phyloP scores from a whole-genome alignment of 129 eudicot species.

The Chrysanthemum seticuspe region DNA sequence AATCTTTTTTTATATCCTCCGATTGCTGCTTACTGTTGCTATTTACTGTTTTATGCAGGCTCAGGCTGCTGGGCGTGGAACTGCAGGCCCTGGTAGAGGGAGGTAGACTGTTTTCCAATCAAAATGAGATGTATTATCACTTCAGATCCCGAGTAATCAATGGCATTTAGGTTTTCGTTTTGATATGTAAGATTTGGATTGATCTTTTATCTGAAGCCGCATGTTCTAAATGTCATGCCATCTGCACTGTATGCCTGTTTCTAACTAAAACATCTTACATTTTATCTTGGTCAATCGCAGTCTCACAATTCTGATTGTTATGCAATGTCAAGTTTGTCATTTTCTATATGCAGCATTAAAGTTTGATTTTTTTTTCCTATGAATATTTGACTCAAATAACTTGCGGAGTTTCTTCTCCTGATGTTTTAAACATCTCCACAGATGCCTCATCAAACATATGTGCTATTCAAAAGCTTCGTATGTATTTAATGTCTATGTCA shows the following conservation, averaged over 20 bases:
- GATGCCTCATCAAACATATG: no score
- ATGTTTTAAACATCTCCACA: no score
- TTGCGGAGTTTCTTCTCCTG: no score
- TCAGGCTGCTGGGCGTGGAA: slow-evolving; percentile 83
- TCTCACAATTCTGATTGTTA: not conserved
- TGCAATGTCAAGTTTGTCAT: not conserved
- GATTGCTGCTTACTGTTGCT: not conserved
- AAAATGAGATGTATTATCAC: slow-evolving; percentile 6
- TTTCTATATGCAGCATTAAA: not conserved
- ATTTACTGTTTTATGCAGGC: slow-evolving; percentile 57
- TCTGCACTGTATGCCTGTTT: slow-evolving; percentile 13
- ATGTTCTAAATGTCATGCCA: slow-evolving; percentile 9
- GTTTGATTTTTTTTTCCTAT: no score
- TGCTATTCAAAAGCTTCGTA: no score
- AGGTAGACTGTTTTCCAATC: slow-evolving; percentile 39
- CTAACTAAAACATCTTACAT: not conserved
- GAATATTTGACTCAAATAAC: no score
- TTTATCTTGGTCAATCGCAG: no score
- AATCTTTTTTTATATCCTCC: not conserved
- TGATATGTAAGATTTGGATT: slow-evolving; percentile 15
- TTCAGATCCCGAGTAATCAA: slow-evolving; percentile 21
- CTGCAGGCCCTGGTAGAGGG: slow-evolving; percentile 78
- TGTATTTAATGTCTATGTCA: no score
- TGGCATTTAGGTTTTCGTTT: slow-evolving; percentile 7
- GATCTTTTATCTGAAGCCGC: slow-evolving; percentile 15